Conservation (phyloP, 768 basidiomycete species). For the Candolleomyces aberdarensis region DNA sequence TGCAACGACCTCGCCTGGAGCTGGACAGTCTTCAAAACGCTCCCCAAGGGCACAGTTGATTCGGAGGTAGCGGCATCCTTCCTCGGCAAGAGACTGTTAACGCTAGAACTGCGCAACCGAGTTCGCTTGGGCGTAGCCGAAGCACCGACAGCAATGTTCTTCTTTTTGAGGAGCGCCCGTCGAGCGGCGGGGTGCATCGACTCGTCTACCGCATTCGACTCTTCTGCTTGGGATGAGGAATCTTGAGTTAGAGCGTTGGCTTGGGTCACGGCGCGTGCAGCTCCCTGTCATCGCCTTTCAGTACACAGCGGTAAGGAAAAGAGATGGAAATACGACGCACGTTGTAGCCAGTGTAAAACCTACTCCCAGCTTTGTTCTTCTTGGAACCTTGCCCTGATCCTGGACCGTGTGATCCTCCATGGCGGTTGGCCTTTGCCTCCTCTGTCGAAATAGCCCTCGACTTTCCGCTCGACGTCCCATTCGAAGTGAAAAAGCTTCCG, state of each 20-base stretch:
- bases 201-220: constrained; percentile 44
- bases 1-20: constrained; percentile 61
- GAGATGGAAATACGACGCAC: constrained; percentile 28
- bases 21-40: constrained; percentile 63
- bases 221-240: constrained; percentile 49
- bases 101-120: constrained; percentile 58
- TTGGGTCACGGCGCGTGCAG: constrained; percentile 70
- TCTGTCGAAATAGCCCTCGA: too few relatives aligned
- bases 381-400: constrained; percentile 67
- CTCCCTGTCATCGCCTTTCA: constrained; percentile 40
- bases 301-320: constrained; percentile 3
- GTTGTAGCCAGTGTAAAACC: constrained; percentile 66
- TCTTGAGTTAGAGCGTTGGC: constrained; percentile 63
- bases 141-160: constrained; percentile 10
- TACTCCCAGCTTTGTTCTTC: constrained; percentile 59
- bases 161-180: constrained; percentile 9
- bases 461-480: too few relatives aligned
- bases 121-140: constrained; percentile 27
- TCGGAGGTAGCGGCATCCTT: background rate
- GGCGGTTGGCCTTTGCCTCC: constrained; percentile 6
- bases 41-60: constrained; percentile 31
- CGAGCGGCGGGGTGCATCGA: constrained; percentile 18
- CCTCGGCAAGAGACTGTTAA: constrained; percentile 19
- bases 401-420: constrained; percentile 46
- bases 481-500: too few relatives aligned